A percentile compares a stretch with the other conserved stretches of the same genome.
Evolutionary conservation across 257 asterid species (phyloP).

Genomic region (Buddleja alternifolia): DNA sequence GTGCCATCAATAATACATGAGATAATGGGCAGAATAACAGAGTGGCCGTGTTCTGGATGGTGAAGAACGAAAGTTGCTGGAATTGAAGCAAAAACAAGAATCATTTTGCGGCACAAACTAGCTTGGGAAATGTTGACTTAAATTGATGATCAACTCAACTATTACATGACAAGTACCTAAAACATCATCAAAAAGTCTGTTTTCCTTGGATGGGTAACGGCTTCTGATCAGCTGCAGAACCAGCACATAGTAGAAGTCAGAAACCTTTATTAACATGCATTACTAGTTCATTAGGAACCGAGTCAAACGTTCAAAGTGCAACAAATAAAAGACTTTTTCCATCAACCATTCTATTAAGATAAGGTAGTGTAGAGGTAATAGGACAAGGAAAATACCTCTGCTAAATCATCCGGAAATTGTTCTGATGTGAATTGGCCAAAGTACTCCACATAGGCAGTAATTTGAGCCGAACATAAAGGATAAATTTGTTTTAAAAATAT

Average conservation of each 20-base stretch:
- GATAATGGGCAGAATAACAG: conserved; percentile 93
- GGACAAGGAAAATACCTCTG: conserved; percentile 66
- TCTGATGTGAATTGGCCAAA: conserved; percentile 97
- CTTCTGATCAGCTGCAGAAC: conserved; percentile 81
- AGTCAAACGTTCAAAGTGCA: conserved; percentile 3
- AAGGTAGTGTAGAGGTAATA: conserved; percentile 19
- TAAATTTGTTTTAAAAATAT: conserved; percentile 3
- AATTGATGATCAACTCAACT: conserved; percentile 10
- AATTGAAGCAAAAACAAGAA: conserved; percentile 37
- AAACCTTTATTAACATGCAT: conserved; percentile 14
- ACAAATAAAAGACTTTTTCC: not conserved
- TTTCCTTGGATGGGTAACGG: conserved; percentile 85
- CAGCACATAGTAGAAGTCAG: conserved; percentile 21
- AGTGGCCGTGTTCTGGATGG: conserved; percentile 98
- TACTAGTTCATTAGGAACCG: conserved; percentile 21
- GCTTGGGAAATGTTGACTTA: conserved; percentile 21
- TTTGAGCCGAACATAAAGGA: conserved; percentile 65
- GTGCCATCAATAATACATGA: conserved; percentile 85
- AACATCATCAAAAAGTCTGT: conserved; percentile 91
- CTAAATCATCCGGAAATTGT: conserved; percentile 94
- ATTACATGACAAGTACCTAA: conserved; percentile 57
- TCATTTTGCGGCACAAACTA: conserved; percentile 28
- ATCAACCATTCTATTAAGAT: conserved; percentile 14
- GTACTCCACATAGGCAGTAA: conserved; percentile 87
- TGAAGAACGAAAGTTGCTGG: conserved; percentile 96